phyloP scores from a whole-genome alignment of 2,329 filamentous ascomycete genomes.

The Periconia macrospinosa region DNA sequence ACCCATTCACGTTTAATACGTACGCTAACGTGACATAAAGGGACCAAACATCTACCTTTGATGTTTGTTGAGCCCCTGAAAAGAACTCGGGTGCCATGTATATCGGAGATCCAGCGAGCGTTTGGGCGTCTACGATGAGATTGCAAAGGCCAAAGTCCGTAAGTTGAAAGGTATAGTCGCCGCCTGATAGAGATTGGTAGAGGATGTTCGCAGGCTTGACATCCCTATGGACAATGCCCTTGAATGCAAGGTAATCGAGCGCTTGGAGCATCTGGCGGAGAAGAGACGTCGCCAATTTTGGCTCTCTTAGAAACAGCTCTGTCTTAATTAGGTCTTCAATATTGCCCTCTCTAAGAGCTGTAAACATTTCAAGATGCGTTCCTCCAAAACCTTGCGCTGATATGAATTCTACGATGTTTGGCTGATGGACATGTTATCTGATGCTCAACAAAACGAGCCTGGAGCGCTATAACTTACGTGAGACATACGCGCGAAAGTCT shows the following conservation, averaged over 20 bases:
- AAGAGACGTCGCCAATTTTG: not conserved
- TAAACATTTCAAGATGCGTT: slow-evolving; percentile 4
- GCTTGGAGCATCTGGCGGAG: slow-evolving; percentile 19
- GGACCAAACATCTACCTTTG: slow-evolving; percentile 23
- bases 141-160: slow-evolving; percentile 24
- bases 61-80: slow-evolving; percentile 9
- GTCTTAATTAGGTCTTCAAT: slow-evolving; percentile 4
- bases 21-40: slow-evolving; percentile 23
- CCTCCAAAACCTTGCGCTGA: not conserved
- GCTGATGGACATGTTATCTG: too few relatives aligned
- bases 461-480: slow-evolving; percentile 5
- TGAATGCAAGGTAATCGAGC: slow-evolving; percentile 18
- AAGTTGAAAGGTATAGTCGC: slow-evolving; percentile 15
- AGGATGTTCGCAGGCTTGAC: slow-evolving; percentile 28
- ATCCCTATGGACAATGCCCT: slow-evolving; percentile 20
- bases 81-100: slow-evolving; percentile 21
- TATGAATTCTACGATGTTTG: too few relatives aligned
- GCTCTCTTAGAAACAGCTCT: not conserved
- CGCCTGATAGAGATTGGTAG: slow-evolving; percentile 10
- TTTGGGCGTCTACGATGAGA: slow-evolving; percentile 3
- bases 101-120: slow-evolving; percentile 6
- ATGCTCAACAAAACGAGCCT: not conserved
- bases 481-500: slow-evolving; percentile 3
- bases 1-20: not conserved
- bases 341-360: slow-evolving; percentile 3